Conservation (phyloP, 768 basidiomycete genomes). For the Suillus hirtellus region DNA sequence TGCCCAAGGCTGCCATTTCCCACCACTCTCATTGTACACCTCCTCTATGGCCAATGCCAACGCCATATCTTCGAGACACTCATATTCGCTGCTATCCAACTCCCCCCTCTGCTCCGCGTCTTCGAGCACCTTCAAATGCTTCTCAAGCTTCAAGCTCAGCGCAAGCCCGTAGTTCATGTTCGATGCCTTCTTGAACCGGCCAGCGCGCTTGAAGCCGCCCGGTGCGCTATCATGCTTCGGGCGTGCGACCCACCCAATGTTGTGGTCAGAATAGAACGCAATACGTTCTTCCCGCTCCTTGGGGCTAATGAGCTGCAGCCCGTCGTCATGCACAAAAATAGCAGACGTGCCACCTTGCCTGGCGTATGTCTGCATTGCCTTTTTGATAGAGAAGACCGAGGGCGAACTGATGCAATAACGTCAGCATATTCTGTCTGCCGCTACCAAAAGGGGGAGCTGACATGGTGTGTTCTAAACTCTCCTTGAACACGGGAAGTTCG, state of each 20-base stretch:
- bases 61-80: constrained; percentile 61
- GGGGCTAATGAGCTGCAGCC: constrained; percentile 64
- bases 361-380: constrained; percentile 90
- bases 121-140: constrained; percentile 42
- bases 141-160: constrained; percentile 54
- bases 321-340: constrained; percentile 85
- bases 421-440: constrained; percentile 16
- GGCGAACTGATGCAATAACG: constrained; percentile 48
- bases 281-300: constrained; percentile 68
- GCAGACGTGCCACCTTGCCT: constrained; percentile 83
- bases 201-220: constrained; percentile 77
- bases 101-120: constrained; percentile 32
- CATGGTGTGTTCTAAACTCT: constrained; percentile 80
- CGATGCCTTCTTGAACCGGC: constrained; percentile 88
- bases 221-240: constrained; percentile 62
- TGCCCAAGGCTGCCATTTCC: constrained; percentile 72
- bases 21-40: constrained; percentile 58
- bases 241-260: constrained; percentile 83
- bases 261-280: constrained; percentile 72
- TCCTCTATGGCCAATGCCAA: constrained; percentile 75
- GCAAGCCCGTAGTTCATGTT: constrained; percentile 87
- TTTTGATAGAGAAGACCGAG: constrained; percentile 76
- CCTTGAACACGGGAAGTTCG: constrained; percentile 88
- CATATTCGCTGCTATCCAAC: constrained; percentile 40
- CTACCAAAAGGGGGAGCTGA: constrained; percentile 35